phyloP scores from a whole-genome alignment of 139 green algal genomes.

The Ostreobium quekettii region DNA sequence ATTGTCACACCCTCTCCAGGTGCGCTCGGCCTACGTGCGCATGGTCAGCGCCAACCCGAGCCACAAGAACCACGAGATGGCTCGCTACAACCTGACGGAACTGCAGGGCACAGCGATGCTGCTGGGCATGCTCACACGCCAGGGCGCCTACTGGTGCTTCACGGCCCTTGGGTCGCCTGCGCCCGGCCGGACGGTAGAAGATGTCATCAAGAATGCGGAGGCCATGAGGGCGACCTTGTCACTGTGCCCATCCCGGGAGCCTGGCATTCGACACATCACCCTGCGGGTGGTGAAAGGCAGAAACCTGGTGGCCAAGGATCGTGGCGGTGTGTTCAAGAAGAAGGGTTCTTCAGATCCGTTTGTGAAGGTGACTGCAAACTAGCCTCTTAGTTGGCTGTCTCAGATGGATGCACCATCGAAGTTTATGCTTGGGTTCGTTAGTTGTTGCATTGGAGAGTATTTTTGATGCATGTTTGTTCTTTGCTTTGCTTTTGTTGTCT shows the following conservation, averaged over 20 bases:
- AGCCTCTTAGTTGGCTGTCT: too few relatives aligned
- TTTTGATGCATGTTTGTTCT: too few relatives aligned
- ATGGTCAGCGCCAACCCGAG: neutral
- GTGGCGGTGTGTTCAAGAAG: neutral
- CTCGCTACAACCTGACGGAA: neutral
- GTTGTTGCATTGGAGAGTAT: too few relatives aligned
- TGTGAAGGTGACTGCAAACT: constrained; percentile 3
- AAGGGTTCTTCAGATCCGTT: constrained; percentile 5
- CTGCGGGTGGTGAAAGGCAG: neutral
- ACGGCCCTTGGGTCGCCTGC: neutral
- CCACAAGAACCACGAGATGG: constrained; percentile 3
- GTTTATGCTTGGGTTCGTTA: too few relatives aligned
- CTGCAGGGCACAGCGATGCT: neutral
- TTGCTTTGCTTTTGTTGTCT: too few relatives aligned
- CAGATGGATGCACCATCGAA: too few relatives aligned
- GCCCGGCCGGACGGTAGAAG: neutral
- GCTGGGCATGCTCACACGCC: neutral
- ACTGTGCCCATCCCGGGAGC: too few relatives aligned
- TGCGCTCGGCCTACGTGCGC: neutral
- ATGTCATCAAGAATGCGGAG: too few relatives aligned
- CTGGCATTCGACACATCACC: too few relatives aligned
- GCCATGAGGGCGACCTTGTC: too few relatives aligned
- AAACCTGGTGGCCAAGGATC: constrained; percentile 9
- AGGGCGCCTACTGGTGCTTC: constrained; percentile 8
- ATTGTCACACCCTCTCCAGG: neutral